Base-by-base conservation (phyloP, 495 filamentous ascomycete genomes). In the Durotheca rogersii region DNA sequence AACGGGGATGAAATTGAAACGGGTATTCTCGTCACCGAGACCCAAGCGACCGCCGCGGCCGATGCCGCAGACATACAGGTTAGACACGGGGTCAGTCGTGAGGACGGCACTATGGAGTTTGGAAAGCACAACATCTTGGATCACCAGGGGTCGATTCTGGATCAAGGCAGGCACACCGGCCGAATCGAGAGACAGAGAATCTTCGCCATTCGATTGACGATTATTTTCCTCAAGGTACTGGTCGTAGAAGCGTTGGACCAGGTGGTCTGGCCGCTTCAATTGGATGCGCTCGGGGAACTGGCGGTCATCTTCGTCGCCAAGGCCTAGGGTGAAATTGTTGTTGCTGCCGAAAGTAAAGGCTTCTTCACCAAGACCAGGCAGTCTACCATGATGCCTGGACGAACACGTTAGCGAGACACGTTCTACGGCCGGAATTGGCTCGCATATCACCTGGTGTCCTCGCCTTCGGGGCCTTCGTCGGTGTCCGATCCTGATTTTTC, bases 331-430 rank as follows among this genome's bases (percentile, higher is more conserved):
- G 9, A 95, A 71, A 57, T 98, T 98, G 57, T 93, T 92, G 67
- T 96, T 97, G 66, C 89, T 96, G 14, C 93, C 93, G 64, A 96
- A 93, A 0, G 87, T 85, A 57, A 87, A 98, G 0, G 96, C 68
- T 61, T 98, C 93, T 62, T 96, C 91, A 10, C 87, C 90, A 15
- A 78, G 65, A 23, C 81, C 63, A 38, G 34, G 12, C 6, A 38
- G 40, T 47, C 30, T 78, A 15, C 7, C 10, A 43, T 41, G 47
- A 25, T 62, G 46, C 16, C 48, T 57, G 34, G 19, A 46, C n/a
- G 23, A n/a, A 44, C 15, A 7, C 16, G 31, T 62, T 38, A 61
- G 49, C 32, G 4, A 31, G 20, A 34, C 9, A 41, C 21, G 10
- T 18, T 6, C 16, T 32, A 10, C 11, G 16, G 7, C 10, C 18